phyloP scores from a whole-genome alignment of 345 rosid species.

The Sapria himalayana region DNA sequence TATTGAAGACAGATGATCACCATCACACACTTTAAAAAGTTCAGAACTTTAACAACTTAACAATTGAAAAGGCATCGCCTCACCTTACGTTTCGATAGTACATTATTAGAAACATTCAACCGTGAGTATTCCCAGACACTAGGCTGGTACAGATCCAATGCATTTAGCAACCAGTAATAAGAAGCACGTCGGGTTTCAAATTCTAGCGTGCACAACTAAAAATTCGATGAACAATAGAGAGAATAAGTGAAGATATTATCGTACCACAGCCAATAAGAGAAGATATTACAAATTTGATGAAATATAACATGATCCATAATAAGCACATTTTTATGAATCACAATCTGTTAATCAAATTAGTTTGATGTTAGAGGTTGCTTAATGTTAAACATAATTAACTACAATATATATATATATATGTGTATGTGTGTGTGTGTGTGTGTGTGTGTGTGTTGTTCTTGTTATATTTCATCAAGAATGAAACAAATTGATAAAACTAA shows the following conservation, averaged over 20 bases:
- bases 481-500: too few relatives aligned
- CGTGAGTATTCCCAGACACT: constrained; percentile 98
- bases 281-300: not conserved
- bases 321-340: too few relatives aligned
- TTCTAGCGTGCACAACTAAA: constrained; percentile 54
- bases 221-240: not conserved
- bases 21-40: constrained; percentile 7
- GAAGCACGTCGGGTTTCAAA: constrained; percentile 91
- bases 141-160: constrained; percentile 66
- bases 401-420: too few relatives aligned
- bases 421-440: too few relatives aligned
- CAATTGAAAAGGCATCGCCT: constrained; percentile 5
- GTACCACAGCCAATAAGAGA: not conserved
- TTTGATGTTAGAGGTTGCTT: too few relatives aligned
- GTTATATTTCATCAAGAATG: too few relatives aligned
- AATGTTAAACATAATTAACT: too few relatives aligned
- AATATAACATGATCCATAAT: too few relatives aligned
- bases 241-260: not conserved
- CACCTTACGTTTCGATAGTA: constrained; percentile 97
- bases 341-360: too few relatives aligned
- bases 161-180: constrained; percentile 83
- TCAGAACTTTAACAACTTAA: too few relatives aligned
- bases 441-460: too few relatives aligned
- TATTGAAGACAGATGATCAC: constrained; percentile 9
- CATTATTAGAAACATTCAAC: constrained; percentile 73